Conservation (phyloP, 2,329 filamentous ascomycete species). For the Tricladium varicosporioides region DNA sequence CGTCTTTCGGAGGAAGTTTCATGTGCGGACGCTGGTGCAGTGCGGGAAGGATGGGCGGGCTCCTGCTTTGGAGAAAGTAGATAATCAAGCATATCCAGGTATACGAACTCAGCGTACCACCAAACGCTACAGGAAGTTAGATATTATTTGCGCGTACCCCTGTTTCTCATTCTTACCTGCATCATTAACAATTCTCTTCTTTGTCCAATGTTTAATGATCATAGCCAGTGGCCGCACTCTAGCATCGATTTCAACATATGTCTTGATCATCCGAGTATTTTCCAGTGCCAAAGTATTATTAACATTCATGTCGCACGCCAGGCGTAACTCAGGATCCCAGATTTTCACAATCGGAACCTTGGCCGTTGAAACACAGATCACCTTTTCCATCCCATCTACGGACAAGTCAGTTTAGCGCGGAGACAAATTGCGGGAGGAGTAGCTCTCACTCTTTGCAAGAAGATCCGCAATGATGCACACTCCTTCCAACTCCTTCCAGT, state of each 20-base stretch:
- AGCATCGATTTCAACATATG: conserved; percentile 90
- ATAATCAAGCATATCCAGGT: conserved; percentile 99
- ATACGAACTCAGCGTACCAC: conserved; percentile 94
- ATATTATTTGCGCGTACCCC: conserved; percentile 4
- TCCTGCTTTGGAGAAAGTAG: conserved; percentile 86
- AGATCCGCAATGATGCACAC: conserved; percentile 90
- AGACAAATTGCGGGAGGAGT: conserved; percentile 3
- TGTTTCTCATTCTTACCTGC: conserved; percentile 64
- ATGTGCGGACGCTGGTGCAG: conserved; percentile 73
- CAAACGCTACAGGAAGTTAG: conserved; percentile 61
- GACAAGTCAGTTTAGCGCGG: conserved; percentile 35
- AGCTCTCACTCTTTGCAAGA: conserved; percentile 73
- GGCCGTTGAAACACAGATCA: conserved; percentile 89
- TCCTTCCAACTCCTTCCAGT: conserved; percentile 81
- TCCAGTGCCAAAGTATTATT: conserved; percentile 94
- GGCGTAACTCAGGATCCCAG: conserved; percentile 88
- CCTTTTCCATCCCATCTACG: conserved; percentile 90
- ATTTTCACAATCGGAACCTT: conserved; percentile 99
- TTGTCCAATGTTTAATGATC: conserved; percentile 97
- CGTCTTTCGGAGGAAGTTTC: conserved; percentile 59
- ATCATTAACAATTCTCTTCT: conserved; percentile 88
- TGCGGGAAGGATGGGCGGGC: conserved; percentile 79
- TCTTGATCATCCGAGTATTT: conserved; percentile 97
- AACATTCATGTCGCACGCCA: conserved; percentile 98
- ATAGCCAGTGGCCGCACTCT: conserved; percentile 90